Evolutionary conservation across 768 basidiomycete genomes (phyloP), one percentile per base, ranked within the genome.

Genomic region (Macrolepiota dolichaula): DNA sequence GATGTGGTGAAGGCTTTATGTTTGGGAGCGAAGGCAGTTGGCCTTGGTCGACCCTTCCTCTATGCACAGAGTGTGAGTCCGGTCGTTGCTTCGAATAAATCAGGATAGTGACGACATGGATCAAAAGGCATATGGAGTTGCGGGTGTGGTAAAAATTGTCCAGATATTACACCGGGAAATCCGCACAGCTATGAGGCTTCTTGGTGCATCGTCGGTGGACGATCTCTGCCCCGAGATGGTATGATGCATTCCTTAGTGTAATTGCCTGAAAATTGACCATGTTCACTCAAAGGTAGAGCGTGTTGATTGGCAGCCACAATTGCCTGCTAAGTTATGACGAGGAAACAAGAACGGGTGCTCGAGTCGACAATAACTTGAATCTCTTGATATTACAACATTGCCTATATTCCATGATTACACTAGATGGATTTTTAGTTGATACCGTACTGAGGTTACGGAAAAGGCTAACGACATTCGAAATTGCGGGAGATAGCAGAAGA

Each of bases 1-100:
- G 94, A 96, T 74, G 86, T 95, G 13, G 75, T 97, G 51, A 97
- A 96, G 72, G 94, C 94, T 0, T 74, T 96, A 10, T 96, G 93
- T 69, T 78, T 97, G 5, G 95, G 95, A 7, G 95, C 95, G 2
- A 87, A 75, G 63, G 92, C 89, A 7, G 92, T 95, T 17, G 94
- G 95, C 3, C 75, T 97, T 37, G 95, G 95, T 2, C 79, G 95
- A 13, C 81, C 90, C 15, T 92, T 95, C 78, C 79, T 97, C 11
- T 96, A 91, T 67, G 93, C 89, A 1, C 88, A 92, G 73, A 89
- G 89, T 67, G 91, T 91, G 72, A 68, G 82, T 69, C 12, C 6
- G 37, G 13, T 47, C 29, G 13, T 27, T 22, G 17, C 42, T 44
- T 44, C 42, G 19, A 44, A 7, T 63, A 44, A 59, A 15, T 32